Evolutionary conservation across 2,329 filamentous ascomycete genomes (phyloP), one percentile per base, ranked within the genome.

Genomic region (Xylaria digitata): DNA sequence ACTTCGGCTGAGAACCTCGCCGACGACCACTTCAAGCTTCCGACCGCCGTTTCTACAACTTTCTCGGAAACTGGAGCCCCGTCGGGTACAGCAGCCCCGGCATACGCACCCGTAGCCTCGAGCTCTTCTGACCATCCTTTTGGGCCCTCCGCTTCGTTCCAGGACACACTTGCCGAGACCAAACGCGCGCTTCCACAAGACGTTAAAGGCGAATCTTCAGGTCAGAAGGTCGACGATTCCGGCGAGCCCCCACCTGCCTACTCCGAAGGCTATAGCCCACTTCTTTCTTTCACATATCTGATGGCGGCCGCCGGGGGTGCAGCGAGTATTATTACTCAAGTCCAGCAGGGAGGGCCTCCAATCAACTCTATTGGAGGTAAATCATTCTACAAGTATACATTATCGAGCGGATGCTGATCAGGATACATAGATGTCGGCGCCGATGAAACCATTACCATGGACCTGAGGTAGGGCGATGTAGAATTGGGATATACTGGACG

Each of bases 301-400:
- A 99, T 99, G 96, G 94, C 96, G 82, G 92, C 94, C 80, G 94
- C 95, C 82, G 95, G 95, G 86, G 95, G 94, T 83, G 92, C 94
- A 75, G 91, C 94, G 84, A 98, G 96, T 88, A 97, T 99, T 79
- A 97, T 99, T 83, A 99, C 96, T 82, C 96, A 99, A 84, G 96
- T 99, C 75, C 94, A 97, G 79, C 96, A 99, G 82, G 92, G 92
- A 72, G 94, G 92, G 57, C 92, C 94, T 75, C 92, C 94, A 43
- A 89, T 97, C 74, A 97, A 96, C 80, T 92, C 93, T 62, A 85
- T 98, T 68, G 93, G 92, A 88, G 92, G 92, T 94, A 82, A 48
- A 32, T 21, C 7, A 13, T 26, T 4, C 6, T 3, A 8, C n/a
- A 40, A 3, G 11, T 32, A 21, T 43, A 3, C 1, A 15, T 61